Evolutionary conservation across 2,329 filamentous ascomycete genomes (phyloP).

Genomic region (Beauveria brongniartii): DNA sequence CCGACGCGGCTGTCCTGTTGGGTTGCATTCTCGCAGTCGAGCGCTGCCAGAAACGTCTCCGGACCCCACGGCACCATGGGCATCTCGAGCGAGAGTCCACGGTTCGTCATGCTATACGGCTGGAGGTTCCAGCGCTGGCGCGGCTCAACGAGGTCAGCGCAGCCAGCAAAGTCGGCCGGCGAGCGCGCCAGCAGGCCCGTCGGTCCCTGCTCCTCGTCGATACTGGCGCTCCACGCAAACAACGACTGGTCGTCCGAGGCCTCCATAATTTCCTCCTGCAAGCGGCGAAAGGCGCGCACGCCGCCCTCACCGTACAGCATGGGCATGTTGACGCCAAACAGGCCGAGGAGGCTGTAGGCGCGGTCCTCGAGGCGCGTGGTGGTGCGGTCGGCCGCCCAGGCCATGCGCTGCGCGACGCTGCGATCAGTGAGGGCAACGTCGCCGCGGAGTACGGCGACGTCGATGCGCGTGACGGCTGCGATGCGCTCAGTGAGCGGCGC

Average conservation of each 20-base stretch:
- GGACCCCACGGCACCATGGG: constrained; percentile 9
- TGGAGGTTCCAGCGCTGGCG: not conserved
- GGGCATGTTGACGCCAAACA: constrained; percentile 20
- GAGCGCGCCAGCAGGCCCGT: not conserved
- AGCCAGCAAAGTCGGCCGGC: constrained; percentile 3
- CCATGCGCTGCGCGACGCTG: constrained; percentile 17
- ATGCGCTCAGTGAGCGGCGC: constrained; percentile 12
- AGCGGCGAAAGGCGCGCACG: constrained; percentile 11
- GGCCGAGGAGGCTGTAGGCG: constrained; percentile 19
- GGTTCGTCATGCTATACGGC: constrained; percentile 9
- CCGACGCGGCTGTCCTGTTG: not conserved
- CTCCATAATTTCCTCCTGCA: constrained; percentile 20
- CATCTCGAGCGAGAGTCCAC: constrained; percentile 9
- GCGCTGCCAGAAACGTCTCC: constrained; percentile 10
- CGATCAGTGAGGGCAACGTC: not conserved
- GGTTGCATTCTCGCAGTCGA: constrained; percentile 1
- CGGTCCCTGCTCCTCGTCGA: not conserved
- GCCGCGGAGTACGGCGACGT: constrained; percentile 12
- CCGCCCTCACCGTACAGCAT: constrained; percentile 19
- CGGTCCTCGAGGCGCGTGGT: constrained; percentile 19
- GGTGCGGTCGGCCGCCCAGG: constrained; percentile 16
- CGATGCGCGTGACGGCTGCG: not conserved
- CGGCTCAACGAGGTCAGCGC: not conserved
- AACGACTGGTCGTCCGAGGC: constrained; percentile 16
- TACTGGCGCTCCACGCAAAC: constrained; percentile 16